Percentiles rank a stretch among this genome's conserved stretches.
phyloP scores from a whole-genome alignment of 441 rosid genomes.

The Gossypium aridum region DNA sequence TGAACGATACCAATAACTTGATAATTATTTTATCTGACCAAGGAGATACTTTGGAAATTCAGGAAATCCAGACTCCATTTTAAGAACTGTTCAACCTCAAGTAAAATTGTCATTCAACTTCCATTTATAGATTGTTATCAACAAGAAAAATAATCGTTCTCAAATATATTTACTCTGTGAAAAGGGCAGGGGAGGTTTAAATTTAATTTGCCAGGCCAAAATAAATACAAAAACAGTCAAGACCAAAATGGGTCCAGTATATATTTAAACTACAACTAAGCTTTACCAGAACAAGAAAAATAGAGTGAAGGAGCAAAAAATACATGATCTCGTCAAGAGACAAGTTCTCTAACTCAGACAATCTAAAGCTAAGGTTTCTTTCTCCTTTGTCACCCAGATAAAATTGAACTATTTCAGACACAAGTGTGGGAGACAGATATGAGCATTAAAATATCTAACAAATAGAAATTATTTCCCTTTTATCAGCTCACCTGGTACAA shows the following conservation, averaged over 20 bases:
- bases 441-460: not conserved
- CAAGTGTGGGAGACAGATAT: not conserved
- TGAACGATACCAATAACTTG: conserved; percentile 8
- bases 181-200: not conserved
- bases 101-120: not conserved
- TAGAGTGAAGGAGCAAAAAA: not conserved
- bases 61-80: not conserved
- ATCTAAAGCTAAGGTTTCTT: not conserved
- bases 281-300: not conserved
- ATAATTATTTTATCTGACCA: not conserved
- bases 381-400: not conserved
- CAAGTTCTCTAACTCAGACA: conserved; percentile 2
- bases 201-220: not conserved
- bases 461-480: conserved; percentile 3
- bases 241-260: not conserved
- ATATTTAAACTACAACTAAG: not conserved
- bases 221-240: conserved; percentile 1
- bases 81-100: not conserved
- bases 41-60: not conserved
- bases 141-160: conserved; percentile 7
- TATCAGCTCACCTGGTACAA: conserved; percentile 32
- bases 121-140: not conserved
- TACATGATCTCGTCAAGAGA: not conserved
- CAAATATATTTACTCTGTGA: not conserved
- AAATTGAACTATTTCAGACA: not conserved